Evolutionary conservation across 345 rosid species (phyloP).

Genomic region (Corchorus capsularis): DNA sequence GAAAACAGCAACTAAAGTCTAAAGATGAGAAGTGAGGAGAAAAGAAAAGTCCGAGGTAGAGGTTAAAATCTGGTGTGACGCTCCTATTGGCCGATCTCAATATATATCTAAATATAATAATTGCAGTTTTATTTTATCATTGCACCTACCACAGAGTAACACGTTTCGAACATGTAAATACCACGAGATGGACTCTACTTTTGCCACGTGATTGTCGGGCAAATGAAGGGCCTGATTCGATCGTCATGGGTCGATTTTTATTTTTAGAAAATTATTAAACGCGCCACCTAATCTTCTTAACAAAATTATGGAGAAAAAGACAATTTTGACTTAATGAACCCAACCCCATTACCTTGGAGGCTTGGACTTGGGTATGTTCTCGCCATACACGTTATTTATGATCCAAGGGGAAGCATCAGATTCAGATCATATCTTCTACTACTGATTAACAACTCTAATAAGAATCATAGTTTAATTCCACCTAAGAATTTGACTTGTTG

Average conservation of each 20-base stretch:
- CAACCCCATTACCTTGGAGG: background rate
- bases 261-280: background rate
- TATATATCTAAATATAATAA: background rate
- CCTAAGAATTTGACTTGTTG: no score
- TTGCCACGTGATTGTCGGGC: background rate
- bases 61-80: background rate
- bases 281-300: no score
- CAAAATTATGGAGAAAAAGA: background rate
- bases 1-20: background rate
- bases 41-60: background rate
- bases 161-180: no score
- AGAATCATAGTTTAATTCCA: background rate
- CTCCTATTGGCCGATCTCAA: background rate
- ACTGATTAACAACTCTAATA: background rate
- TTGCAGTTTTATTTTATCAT: background rate
- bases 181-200: background rate
- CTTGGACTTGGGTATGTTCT: background rate
- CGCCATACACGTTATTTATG: background rate
- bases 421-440: background rate
- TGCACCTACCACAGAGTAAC: background rate
- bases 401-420: no score
- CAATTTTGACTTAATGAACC: background rate
- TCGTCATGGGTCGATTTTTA: background rate
- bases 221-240: background rate
- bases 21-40: background rate